These are phyloP conservation scores for Naganishia liquefaciens DNA, from an alignment of 1,284 basidiomycete species.

Conservation along the genomic window DNA sequence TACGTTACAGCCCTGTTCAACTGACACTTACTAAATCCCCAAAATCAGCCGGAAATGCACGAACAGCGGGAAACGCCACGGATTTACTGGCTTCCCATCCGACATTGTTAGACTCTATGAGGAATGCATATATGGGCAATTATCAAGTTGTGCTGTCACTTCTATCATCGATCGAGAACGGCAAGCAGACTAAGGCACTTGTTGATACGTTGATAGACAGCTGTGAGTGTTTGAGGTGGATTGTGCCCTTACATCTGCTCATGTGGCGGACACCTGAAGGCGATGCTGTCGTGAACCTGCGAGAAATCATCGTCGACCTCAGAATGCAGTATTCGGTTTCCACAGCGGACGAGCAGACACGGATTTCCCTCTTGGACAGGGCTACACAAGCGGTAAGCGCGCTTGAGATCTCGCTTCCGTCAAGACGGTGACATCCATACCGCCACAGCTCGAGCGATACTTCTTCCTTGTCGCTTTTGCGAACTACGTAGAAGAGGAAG, in stretches of 20 bases:
- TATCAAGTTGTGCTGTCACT: slow-evolving; percentile 87
- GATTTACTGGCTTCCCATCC: slow-evolving; percentile 79
- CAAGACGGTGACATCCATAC: slow-evolving; percentile 8
- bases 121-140: slow-evolving; percentile 83
- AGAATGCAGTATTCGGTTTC: slow-evolving; percentile 82
- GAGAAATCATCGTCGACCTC: slow-evolving; percentile 81
- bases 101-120: slow-evolving; percentile 74
- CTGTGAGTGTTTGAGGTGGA: slow-evolving; percentile 60
- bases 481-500: slow-evolving; percentile 75
- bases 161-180: slow-evolving; percentile 82
- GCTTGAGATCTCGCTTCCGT: neutral
- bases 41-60: slow-evolving; percentile 34
- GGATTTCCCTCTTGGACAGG: slow-evolving; percentile 51
- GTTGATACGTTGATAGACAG: slow-evolving; percentile 86
- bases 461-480: slow-evolving; percentile 96
- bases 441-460: slow-evolving; percentile 59
- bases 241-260: slow-evolving; percentile 22
- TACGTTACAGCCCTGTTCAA: slow-evolving; percentile 41
- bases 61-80: slow-evolving; percentile 65
- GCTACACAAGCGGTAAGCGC: slow-evolving; percentile 53
- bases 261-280: slow-evolving; percentile 52
- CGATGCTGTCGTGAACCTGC: slow-evolving; percentile 83
- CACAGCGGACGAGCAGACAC: slow-evolving; percentile 66
- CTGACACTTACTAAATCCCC: neutral
- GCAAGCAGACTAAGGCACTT: slow-evolving; percentile 74